These are phyloP conservation scores for Claviceps sp. DNA, from an alignment of 2,329 filamentous ascomycete species.

Conservation along the genomic window DNA sequence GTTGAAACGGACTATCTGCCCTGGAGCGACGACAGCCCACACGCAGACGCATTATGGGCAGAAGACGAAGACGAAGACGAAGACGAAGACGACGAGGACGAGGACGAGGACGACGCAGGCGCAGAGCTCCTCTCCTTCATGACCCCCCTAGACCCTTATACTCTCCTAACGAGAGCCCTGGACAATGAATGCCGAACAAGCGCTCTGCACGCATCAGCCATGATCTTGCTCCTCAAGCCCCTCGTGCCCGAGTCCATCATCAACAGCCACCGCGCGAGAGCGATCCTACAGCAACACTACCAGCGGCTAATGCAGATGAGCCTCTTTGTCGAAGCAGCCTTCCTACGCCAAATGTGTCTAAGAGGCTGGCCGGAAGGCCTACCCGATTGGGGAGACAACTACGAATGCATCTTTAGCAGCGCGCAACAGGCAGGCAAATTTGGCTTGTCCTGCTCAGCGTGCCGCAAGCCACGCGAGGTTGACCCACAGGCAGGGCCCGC, in stretches of 20 bases:
- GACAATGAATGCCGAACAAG: constrained; percentile 43
- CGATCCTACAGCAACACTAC: constrained; percentile 47
- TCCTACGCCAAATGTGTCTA: constrained; percentile 47
- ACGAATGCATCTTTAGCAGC: constrained; percentile 37
- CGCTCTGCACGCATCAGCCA: constrained; percentile 45
- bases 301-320: constrained; percentile 44
- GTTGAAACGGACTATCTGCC: constrained; percentile 46
- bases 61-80: constrained; percentile 3
- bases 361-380: constrained; percentile 40
- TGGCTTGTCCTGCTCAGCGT: constrained; percentile 40
- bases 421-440: constrained; percentile 42
- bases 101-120: background rate
- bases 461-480: constrained; percentile 42
- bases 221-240: constrained; percentile 45
- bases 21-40: constrained; percentile 43
- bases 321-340: constrained; percentile 45
- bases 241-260: constrained; percentile 42
- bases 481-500: constrained; percentile 29
- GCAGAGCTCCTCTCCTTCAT: background rate
- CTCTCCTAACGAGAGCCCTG: constrained; percentile 38
- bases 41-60: constrained; percentile 30
- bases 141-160: constrained; percentile 40
- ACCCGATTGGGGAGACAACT: constrained; percentile 39
- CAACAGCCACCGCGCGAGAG: constrained; percentile 39
- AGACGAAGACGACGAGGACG: background rate